These are phyloP conservation scores for Saccharum spontaneum DNA, from an alignment of 176 grass and related monocot species.

Conservation along the genomic window DNA sequence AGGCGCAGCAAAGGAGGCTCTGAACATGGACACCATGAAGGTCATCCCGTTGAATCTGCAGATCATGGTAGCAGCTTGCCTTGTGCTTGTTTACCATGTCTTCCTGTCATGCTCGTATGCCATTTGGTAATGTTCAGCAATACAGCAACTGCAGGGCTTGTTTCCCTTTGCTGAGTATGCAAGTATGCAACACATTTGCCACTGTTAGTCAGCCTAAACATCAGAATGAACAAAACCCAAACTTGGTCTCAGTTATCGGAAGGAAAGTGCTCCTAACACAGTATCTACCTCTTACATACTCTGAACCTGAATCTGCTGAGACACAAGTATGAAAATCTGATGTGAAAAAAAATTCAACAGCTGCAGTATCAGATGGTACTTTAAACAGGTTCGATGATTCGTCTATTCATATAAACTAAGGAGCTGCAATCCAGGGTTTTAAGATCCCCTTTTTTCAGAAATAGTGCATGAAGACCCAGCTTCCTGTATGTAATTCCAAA, in stretches of 20 bases:
- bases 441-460: neutral
- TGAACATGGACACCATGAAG: neutral
- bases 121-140: constrained; percentile 7
- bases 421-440: neutral
- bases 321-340: neutral
- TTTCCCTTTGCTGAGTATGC: neutral
- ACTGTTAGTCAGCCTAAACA: neutral
- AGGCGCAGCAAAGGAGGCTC: neutral
- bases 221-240: neutral
- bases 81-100: constrained; percentile 45
- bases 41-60: constrained; percentile 49
- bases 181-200: neutral
- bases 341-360: neutral
- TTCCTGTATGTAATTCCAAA: neutral
- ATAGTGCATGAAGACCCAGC: neutral
- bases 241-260: neutral
- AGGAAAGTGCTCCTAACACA: neutral
- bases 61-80: constrained; percentile 45
- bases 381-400: neutral
- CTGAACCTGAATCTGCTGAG: neutral
- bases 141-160: neutral
- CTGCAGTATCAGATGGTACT: neutral
- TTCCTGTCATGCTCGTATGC: constrained; percentile 23
- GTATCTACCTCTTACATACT: neutral
- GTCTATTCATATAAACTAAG: neutral